These are phyloP conservation scores for Hordeum marinum DNA, from an alignment of 176 grass and related monocot genomes.

Conservation along the genomic window DNA sequence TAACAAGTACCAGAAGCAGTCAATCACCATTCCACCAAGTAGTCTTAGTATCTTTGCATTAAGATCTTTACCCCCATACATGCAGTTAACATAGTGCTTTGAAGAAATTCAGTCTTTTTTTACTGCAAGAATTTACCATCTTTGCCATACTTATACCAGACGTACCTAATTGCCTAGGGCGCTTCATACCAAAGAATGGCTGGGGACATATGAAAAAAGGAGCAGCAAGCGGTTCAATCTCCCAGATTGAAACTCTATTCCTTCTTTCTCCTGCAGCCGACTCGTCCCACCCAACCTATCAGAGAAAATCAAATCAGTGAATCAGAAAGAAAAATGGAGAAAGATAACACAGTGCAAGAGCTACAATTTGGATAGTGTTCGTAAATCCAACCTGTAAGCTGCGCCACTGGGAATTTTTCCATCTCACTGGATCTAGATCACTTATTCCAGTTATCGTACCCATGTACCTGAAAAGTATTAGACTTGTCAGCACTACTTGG, in stretches of 20 bases:
- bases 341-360: background rate
- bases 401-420: slow-evolving; percentile 98
- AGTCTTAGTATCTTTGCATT: background rate
- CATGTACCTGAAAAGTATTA: slow-evolving; percentile 74
- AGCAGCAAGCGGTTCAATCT: slow-evolving; percentile 85
- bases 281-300: slow-evolving; percentile 96
- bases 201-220: slow-evolving; percentile 98
- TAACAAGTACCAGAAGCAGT: background rate
- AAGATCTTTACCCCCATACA: background rate
- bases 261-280: slow-evolving; percentile 87
- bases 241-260: slow-evolving; percentile 95
- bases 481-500: background rate
- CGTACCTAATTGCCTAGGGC: slow-evolving; percentile 68
- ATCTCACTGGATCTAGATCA: slow-evolving; percentile 91
- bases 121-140: background rate
- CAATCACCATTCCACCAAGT: background rate
- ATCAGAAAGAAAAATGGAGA: background rate
- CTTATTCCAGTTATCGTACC: slow-evolving; percentile 97
- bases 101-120: background rate
- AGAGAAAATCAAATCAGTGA: slow-evolving; percentile 14
- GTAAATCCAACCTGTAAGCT: slow-evolving; percentile 79
- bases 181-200: slow-evolving; percentile 87
- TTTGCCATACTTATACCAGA: background rate
- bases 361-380: background rate
- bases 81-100: background rate